These are phyloP conservation scores for Paratinospora sagittata DNA, from an alignment of 164 flowering plant genomes.

Conservation along the genomic window DNA sequence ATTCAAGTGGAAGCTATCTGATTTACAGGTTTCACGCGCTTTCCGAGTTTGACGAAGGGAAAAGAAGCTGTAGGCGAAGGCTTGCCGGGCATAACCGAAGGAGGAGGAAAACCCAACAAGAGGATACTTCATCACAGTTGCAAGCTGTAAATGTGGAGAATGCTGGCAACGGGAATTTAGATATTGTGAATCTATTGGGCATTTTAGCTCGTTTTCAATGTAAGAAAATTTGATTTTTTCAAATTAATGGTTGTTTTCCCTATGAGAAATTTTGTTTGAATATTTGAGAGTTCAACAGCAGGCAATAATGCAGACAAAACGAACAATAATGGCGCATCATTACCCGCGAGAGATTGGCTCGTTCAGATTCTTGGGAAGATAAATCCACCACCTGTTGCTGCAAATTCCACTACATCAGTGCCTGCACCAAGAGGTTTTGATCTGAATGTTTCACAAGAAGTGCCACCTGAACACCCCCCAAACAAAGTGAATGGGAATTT, in stretches of 20 bases:
- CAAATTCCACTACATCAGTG: slow-evolving; percentile 36
- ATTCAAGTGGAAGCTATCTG: slow-evolving; percentile 1
- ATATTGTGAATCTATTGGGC: slow-evolving; percentile 55
- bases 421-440: slow-evolving; percentile 29
- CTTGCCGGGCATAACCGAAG: slow-evolving; percentile 85
- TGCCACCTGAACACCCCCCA: slow-evolving; percentile 29
- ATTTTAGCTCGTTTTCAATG: slow-evolving; percentile 70
- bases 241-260: neutral
- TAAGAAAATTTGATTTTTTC: slow-evolving; percentile 13
- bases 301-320: slow-evolving; percentile 40
- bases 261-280: neutral
- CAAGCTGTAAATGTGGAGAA: slow-evolving; percentile 38
- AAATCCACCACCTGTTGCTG: slow-evolving; percentile 47
- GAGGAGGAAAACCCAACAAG: slow-evolving; percentile 75
- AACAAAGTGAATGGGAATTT: slow-evolving; percentile 30
- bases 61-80: slow-evolving; percentile 83
- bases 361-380: slow-evolving; percentile 70
- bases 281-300: slow-evolving; percentile 10
- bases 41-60: slow-evolving; percentile 82
- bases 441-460: slow-evolving; percentile 26
- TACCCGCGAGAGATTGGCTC: slow-evolving; percentile 55
- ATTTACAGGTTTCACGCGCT: slow-evolving; percentile 71
- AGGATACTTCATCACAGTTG: slow-evolving; percentile 44
- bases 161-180: slow-evolving; percentile 34
- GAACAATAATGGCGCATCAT: slow-evolving; percentile 16